Evolutionary conservation across 202 grass and related monocot genomes (phyloP), one percentile per base, ranked within the genome.

Genomic region (Setaria italica): DNA sequence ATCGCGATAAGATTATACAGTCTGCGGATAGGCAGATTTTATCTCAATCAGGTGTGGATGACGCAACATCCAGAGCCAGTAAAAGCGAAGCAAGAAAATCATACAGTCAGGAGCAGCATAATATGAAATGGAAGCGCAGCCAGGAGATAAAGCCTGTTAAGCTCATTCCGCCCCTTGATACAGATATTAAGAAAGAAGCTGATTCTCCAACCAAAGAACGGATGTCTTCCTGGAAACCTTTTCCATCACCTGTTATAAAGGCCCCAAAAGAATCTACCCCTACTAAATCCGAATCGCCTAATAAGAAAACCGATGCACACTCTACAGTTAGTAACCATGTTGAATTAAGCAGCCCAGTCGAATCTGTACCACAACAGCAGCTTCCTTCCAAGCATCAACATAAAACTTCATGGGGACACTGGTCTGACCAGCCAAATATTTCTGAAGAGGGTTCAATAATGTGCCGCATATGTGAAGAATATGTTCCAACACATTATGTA

Each of bases 381-480:
- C 47, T 90, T 93, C 76, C 88, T 87, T 78, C 85, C 77, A 97
- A 93, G 81, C 87, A 92, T 94, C 90, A 90, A 75, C 97, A 87
- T 60, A 91, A 93, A 78, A 85, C 84, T 86, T 99, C 94, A 69
- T 92, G 97, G 97, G 92, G 92, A 72, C 88, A 97, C 77, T 99
- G 97, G 97, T 73, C 88, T 80, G 94, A 99, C 82, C 92, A 97
- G 84, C 97, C 91, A 77, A 97, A 87, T 93, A 91, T 91, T 85
- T 91, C 94, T 76, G 97, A 99, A 88, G 97, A 99, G 78, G 94
- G 94, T 69, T 97, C 94, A 67, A 99, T 99, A 86, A 99, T 99
- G 97, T 99, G 97, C 80, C 97, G 97, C 80, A 99, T 99, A 91
- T 99, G 97, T 67, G 97, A 99, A 90, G 97, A 99, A 92, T 91